Conservation (phyloP, 2,329 filamentous ascomycete species). For the Trichothecium sympodiale region DNA sequence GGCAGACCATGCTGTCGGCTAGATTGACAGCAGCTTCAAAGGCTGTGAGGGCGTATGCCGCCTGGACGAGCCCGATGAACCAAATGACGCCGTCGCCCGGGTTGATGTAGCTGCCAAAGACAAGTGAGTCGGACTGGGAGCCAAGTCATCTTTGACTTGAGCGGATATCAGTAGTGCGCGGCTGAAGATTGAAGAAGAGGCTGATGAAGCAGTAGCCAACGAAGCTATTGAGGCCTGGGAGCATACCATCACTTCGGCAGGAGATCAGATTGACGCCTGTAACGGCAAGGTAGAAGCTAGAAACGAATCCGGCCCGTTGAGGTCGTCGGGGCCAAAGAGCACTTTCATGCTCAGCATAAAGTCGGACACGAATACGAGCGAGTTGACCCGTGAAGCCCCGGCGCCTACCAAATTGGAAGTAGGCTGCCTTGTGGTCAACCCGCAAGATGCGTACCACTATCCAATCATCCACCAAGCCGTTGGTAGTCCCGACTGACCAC, state of each 20-base stretch:
- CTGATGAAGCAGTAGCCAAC: slow-evolving; percentile 33
- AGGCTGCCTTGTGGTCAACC: too few relatives aligned
- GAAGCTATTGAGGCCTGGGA: slow-evolving; percentile 35
- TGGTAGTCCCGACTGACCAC: too few relatives aligned
- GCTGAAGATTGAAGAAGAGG: slow-evolving; percentile 32
- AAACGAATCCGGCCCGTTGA: slow-evolving; percentile 33
- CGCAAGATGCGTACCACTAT: too few relatives aligned
- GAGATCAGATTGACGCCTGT: slow-evolving; percentile 31
- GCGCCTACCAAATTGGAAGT: too few relatives aligned
- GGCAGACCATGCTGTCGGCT: too few relatives aligned
- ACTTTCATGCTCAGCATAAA: slow-evolving; percentile 37
- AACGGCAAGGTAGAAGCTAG: slow-evolving; percentile 30
- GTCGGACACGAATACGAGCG: slow-evolving; percentile 38
- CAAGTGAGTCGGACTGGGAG: slow-evolving; percentile 31
- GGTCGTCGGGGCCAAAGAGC: slow-evolving; percentile 25
- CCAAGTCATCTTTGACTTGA: slow-evolving; percentile 23
- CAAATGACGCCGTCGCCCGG: slow-evolving; percentile 29
- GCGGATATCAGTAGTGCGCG: slow-evolving; percentile 33
- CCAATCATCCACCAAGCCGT: too few relatives aligned
- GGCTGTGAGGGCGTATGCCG: slow-evolving; percentile 36
- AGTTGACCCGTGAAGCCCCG: too few relatives aligned
- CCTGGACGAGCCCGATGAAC: slow-evolving; percentile 38
- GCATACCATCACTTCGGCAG: slow-evolving; percentile 20
- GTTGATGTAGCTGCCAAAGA: slow-evolving; percentile 26
- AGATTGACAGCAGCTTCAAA: slow-evolving; percentile 40